Base-by-base conservation (phyloP, 208 protist species). In the Acanthamoeba triangularis region DNA sequence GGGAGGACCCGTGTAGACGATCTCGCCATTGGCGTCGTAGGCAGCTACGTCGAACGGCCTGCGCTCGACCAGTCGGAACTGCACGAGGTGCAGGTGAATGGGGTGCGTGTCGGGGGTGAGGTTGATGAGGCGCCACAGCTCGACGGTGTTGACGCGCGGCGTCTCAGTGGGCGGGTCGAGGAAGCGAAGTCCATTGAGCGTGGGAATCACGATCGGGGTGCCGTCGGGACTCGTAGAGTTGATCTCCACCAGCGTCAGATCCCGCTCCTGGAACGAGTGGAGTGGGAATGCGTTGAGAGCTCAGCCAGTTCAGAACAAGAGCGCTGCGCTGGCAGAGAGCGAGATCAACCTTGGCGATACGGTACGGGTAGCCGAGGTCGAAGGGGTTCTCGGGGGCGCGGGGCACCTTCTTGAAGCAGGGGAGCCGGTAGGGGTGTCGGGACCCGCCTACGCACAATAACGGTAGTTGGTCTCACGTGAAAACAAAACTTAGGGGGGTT, bases 41-140 rank as follows among this genome's bases (percentile, higher is more conserved):
- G 74, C 16, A 37, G 74, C 49, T 0, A 16, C 20, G 74, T 90
- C 65, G 84, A 90, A 90, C 20, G 84, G n/a, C 3, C 59, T 6
- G 30, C 84, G 49, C 54, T 90, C 49, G 16, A 90, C 13, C 13
- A 90, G 6, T 20, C 84, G 84, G 84, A 90, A 90, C 59, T 90
- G 84, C 11, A 65, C 41, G 23, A 90, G 84, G 49, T 90, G 84
- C 7, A 90, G 23, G 52, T 90, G 84, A 49, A 90, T 67, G n/a
- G 84, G 84, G 84, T 90, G 84, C 6, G 84, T 49, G 25, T 67
- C 20, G 10, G 84, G 84, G 14, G 84, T 52, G 33, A 65, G 18
- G 84, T 90, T 90, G 84, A 90, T 90, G n/a, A 90, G 6, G 59
- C 65, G 13, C 84, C 84, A 90, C n/a, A 90, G 5, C 54, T 90